phyloP scores from a whole-genome alignment of 225 moss, liverwort and hornwort genomes.

The Anthoceros angustus region DNA sequence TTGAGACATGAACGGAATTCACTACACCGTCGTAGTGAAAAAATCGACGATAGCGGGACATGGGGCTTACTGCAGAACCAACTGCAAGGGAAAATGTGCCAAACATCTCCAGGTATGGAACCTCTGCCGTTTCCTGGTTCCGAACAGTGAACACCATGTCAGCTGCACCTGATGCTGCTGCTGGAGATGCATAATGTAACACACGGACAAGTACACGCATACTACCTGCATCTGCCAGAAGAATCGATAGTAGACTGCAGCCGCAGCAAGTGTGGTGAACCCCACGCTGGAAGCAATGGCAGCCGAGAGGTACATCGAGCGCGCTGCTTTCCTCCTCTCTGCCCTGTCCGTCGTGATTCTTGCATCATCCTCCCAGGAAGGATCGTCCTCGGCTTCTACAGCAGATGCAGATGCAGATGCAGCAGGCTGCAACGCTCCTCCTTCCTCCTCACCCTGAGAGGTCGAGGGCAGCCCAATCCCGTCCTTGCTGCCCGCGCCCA shows the following conservation, averaged over 20 bases:
- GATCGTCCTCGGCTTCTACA: slow-evolving; percentile 15
- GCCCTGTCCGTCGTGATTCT: slow-evolving; percentile 11
- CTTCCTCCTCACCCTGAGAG: no score
- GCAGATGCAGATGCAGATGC: slow-evolving; percentile 34
- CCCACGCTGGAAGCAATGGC: slow-evolving; percentile 77
- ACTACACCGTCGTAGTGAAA: neutral
- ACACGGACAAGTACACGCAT: slow-evolving; percentile 2
- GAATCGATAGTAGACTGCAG: slow-evolving; percentile 75
- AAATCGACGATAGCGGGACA: neutral
- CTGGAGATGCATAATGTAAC: neutral
- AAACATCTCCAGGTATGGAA: slow-evolving; percentile 63
- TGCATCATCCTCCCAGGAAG: neutral
- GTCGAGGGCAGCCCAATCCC: no score
- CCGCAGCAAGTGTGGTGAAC: slow-evolving; percentile 46
- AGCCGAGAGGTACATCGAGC: slow-evolving; percentile 49
- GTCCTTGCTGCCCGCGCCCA: no score
- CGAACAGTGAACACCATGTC: neutral
- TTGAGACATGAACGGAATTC: neutral
- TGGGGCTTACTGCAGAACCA: slow-evolving; percentile 52
- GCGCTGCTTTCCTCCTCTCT: slow-evolving; percentile 31
- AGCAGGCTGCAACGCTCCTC: slow-evolving; percentile 16
- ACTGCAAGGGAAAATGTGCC: slow-evolving; percentile 84
- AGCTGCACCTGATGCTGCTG: neutral
- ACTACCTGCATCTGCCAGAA: slow-evolving; percentile 74
- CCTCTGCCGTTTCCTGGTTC: slow-evolving; percentile 37